Base-by-base conservation (phyloP, 2,329 filamentous ascomycete genomes). In the Xylariaceae sp. region DNA sequence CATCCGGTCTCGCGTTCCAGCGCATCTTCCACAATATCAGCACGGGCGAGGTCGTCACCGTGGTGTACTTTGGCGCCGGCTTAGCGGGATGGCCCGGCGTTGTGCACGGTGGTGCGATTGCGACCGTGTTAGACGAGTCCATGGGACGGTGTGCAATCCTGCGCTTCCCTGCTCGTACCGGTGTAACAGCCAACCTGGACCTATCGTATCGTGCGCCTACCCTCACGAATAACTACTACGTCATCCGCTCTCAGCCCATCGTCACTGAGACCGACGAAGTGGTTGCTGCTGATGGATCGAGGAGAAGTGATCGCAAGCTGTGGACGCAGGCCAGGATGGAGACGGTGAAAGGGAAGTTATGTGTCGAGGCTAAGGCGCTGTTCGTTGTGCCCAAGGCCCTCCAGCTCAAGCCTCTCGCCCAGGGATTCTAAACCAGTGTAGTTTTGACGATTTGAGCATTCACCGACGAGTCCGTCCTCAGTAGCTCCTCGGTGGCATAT, bases 71-170 rank as follows among this genome's bases (percentile, higher is more conserved):
- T 47, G 88, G 87, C 6, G 66, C 73, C n/a, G 79, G 74, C 1
- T 63, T 86, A 17, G 73, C 77, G 42, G 87, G 88, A 4, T 91
- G 86, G 85, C 87, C 87, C 1, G 77, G 79, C 11, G 74, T 87
- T 38, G 81, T 83, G 45, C 87, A 92, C 69, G 87, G 87, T 48
- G 87, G 87, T 12, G 74, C 77, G 6, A 74, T 87, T 43, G 85
- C 83, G 7, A 89, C 83, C 1, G 66, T 88, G 3, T 68, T 90
- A 35, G 81, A 88, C 64, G 87, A 90, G 71, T 79, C 77, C 45
- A 73, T 89, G 53, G 82, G 82, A n/a, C 74, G 85, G 39, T 83
- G 81, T 52, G 81, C 80, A 11, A 70, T 82, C 48, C 63, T 67
- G 41, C 62, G 66, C 31, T 73, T 82, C 53, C 71, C 73, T 1